phyloP scores from a whole-genome alignment of 2,329 filamentous ascomycete genomes.

The Chrysoporthe puriensis region DNA sequence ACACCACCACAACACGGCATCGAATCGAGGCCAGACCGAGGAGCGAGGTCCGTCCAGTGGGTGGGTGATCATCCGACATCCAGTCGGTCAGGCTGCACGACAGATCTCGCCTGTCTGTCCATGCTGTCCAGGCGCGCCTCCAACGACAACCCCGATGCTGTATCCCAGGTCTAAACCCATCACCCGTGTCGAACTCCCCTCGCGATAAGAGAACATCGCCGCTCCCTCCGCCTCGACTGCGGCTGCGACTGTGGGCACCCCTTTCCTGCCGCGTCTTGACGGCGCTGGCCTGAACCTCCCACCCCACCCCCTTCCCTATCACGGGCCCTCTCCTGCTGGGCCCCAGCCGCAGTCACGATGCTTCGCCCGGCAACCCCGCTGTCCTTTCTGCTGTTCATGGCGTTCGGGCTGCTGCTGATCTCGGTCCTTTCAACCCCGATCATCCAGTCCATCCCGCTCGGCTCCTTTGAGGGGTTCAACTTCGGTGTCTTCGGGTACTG shows the following conservation, averaged over 20 bases:
- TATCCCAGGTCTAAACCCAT: neutral
- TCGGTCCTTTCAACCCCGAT: constrained; percentile 91
- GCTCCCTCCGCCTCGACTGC: neutral
- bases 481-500: constrained; percentile 97
- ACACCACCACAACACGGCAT: no score
- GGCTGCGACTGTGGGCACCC: constrained; percentile 16
- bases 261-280: constrained; percentile 47
- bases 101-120: neutral
- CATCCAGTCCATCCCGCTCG: constrained; percentile 82
- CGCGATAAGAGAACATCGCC: constrained; percentile 13
- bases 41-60: no score
- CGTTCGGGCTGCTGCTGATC: constrained; percentile 83
- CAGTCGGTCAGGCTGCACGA: neutral
- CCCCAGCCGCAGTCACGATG: constrained; percentile 58
- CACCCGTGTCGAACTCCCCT: neutral
- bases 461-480: constrained; percentile 72
- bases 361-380: constrained; percentile 91
- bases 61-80: neutral
- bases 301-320: constrained; percentile 22
- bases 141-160: neutral
- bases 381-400: constrained; percentile 79
- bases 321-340: constrained; percentile 31
- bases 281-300: constrained; percentile 43
- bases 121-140: constrained; percentile 20
- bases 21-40: no score